These are phyloP conservation scores for Tricholoma terreum DNA, from an alignment of 768 basidiomycete species.

Conservation along the genomic window DNA sequence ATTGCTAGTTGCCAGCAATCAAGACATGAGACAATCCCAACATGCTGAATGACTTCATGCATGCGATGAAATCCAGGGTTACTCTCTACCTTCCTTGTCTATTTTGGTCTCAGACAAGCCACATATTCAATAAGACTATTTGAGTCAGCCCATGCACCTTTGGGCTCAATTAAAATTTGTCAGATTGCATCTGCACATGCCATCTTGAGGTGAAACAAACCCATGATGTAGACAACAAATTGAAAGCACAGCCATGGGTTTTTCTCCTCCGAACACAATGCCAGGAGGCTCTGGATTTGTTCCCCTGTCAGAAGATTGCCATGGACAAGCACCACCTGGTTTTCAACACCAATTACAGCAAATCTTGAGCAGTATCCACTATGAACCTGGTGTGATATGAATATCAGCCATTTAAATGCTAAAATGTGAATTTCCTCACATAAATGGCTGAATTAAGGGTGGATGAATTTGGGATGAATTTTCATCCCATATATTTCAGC, in stretches of 20 bases:
- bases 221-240: constrained; percentile 17
- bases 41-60: constrained; percentile 30
- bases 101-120: constrained; percentile 21
- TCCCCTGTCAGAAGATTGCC: constrained; percentile 17
- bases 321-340: not conserved
- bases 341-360: not conserved
- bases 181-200: constrained; percentile 23
- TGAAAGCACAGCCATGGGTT: constrained; percentile 14
- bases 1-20: too few species aligned
- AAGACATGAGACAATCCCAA: constrained; percentile 21
- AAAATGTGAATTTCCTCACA: too few species aligned
- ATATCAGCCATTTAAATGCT: too few species aligned
- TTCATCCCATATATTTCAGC: too few species aligned
- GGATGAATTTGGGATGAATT: too few species aligned
- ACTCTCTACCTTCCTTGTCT: constrained; percentile 27
- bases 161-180: constrained; percentile 14
- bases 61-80: constrained; percentile 39
- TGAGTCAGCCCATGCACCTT: too few species aligned
- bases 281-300: constrained; percentile 4
- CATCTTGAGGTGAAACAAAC: constrained; percentile 28
- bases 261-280: constrained; percentile 9
- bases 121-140: constrained; percentile 17
- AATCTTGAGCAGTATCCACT: constrained; percentile 2
- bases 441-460: too few species aligned
- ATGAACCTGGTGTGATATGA: too few species aligned